These are phyloP conservation scores for Cylindrodendrum hubeiense DNA, from an alignment of 2,329 filamentous ascomycete species.

Conservation along the genomic window DNA sequence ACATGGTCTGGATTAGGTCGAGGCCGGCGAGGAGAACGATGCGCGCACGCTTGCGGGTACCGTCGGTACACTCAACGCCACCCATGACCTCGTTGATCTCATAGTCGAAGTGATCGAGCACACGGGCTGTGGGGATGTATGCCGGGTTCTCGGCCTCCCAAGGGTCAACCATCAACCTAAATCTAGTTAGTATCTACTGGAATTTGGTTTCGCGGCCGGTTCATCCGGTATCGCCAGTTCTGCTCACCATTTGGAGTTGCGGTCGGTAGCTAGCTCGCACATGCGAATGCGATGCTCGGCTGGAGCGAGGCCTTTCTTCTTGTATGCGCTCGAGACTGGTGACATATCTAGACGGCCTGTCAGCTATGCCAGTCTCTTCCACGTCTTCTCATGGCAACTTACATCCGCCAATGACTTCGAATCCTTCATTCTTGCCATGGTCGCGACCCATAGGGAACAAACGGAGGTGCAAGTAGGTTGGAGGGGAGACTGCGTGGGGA, in stretches of 20 bases:
- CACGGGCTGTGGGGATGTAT: conserved; percentile 89
- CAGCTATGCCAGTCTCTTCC: not conserved
- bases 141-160: conserved; percentile 87
- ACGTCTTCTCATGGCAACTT: conserved; percentile 41
- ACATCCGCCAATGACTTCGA: conserved; percentile 86
- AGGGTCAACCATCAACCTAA: conserved; percentile 83
- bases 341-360: conserved; percentile 32
- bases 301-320: conserved; percentile 54
- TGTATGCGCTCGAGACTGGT: conserved; percentile 51
- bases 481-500: conserved; percentile 66
- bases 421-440: conserved; percentile 73
- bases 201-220: too few species aligned
- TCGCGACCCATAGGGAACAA: conserved; percentile 92
- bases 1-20: conserved; percentile 82
- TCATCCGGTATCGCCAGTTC: too few species aligned
- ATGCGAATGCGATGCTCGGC: conserved; percentile 68
- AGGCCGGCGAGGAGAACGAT: conserved; percentile 87
- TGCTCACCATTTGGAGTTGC: conserved; percentile 71
- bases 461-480: conserved; percentile 63
- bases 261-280: conserved; percentile 84
- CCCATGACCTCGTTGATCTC: conserved; percentile 86
- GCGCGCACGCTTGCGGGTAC: conserved; percentile 73
- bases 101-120: conserved; percentile 90
- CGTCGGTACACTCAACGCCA: conserved; percentile 78
- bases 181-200: too few species aligned